Conservation (phyloP, 805 yeast genomes). For the Lachancea kluyveri region DNA sequence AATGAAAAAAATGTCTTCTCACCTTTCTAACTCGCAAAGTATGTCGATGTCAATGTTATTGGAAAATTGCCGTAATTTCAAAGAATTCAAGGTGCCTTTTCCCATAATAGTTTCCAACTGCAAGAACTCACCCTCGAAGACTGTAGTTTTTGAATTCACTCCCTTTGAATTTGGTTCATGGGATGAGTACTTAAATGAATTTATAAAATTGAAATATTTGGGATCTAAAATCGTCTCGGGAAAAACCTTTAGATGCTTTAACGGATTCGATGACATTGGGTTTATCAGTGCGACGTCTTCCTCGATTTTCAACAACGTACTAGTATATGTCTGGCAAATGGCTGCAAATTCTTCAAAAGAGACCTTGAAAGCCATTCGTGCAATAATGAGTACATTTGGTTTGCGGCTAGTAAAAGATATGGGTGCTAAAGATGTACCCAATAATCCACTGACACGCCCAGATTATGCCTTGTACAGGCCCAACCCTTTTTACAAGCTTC, state of each 20-base stretch:
- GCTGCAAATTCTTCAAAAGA: slow-evolving; percentile 28
- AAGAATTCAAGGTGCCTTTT: slow-evolving; percentile 38
- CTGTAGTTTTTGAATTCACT: slow-evolving; percentile 47
- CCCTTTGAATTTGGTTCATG: slow-evolving; percentile 68
- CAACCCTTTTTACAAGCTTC: slow-evolving; percentile 47
- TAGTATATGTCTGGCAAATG: slow-evolving; percentile 42
- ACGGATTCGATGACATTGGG: slow-evolving; percentile 53
- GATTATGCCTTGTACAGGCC: slow-evolving; percentile 59
- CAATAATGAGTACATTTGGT: slow-evolving; percentile 27
- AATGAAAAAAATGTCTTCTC: slow-evolving; percentile 33
- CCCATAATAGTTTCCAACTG: slow-evolving; percentile 41
- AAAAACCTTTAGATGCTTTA: slow-evolving; percentile 36
- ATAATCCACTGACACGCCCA: slow-evolving; percentile 26
- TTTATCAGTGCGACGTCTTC: slow-evolving; percentile 61
- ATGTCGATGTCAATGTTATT: slow-evolving; percentile 34
- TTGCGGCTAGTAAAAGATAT: slow-evolving; percentile 2
- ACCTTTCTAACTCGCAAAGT: slow-evolving; percentile 25
- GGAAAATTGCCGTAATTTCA: slow-evolving; percentile 28
- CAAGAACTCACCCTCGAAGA: slow-evolving; percentile 32
- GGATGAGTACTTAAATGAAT: slow-evolving; percentile 43
- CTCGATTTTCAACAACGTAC: slow-evolving; percentile 50
- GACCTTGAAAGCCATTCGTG: slow-evolving; percentile 31
- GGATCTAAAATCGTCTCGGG: slow-evolving; percentile 48
- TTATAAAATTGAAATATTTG: slow-evolving; percentile 44
- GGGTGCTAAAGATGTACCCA: background rate